Base-by-base conservation (phyloP, 2,329 filamentous ascomycete genomes). In the Pezicula radicicola region DNA sequence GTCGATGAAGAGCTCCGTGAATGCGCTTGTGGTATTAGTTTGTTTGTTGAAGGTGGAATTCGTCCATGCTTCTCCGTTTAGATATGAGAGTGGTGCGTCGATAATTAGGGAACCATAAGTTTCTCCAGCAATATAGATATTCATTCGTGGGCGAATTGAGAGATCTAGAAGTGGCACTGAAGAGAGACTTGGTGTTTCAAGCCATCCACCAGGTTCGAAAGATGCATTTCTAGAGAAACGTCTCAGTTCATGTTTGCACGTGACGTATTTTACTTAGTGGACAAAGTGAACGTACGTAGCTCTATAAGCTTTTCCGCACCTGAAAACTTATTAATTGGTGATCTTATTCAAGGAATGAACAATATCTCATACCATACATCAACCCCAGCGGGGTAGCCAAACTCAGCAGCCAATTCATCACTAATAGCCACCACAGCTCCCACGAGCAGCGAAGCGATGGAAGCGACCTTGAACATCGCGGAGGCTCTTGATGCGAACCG, bases 171-270 rank as follows among this genome's bases (percentile, higher is more conserved):
- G 60, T 8, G 68, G 67, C 15, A 54, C 60, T 6, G 59, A 44
- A 10, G 70, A 72, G 18, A 54, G 58, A 5, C 52, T 35, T 10
- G 76, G 75, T 16, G 67, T 57, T 2, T 66, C 53, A 3, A 78
- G 64, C 65, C 66, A 68, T 43, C 76, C 76, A 15, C 74, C 74
- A 0, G 75, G 76, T 46, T 76, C 62, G 59, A 76, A 76, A 2
- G 73, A 74, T 1, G 69, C 68, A 56, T 76, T 74, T 36, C 74
- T 75, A 36, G 21, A 4, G 37, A 5, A 51, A 53, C 48, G n/a
- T 39, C 47, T 37, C 35, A 39, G n/a, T 9, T 30, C 10, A 12
- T 12, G 7, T 30, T 21, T 21, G 21, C 28, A 30, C 28, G 28
- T 30, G 28, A 30, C 7, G 10, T 30, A 30, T 21, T 21, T 21